phyloP scores from a whole-genome alignment of 495 filamentous ascomycete genomes.

The Xylaria acuta region DNA sequence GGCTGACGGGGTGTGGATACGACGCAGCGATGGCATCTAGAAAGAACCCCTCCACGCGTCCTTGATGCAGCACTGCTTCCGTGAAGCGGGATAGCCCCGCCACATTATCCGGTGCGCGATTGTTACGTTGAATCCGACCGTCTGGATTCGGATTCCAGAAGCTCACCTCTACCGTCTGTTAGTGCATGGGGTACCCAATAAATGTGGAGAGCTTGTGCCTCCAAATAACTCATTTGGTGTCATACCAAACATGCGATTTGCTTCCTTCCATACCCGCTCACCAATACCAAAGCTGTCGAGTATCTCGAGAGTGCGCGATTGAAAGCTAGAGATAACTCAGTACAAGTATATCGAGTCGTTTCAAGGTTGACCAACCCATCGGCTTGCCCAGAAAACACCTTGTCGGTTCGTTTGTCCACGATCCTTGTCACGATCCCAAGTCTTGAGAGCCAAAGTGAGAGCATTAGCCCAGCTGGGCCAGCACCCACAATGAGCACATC shows the following conservation, averaged over 20 bases:
- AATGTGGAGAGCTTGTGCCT: not conserved
- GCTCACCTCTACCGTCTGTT: slow-evolving; percentile 44
- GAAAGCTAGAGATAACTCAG: slow-evolving; percentile 33
- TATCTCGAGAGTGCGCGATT: slow-evolving; percentile 64
- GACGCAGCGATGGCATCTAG: slow-evolving; percentile 52
- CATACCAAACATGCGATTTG: slow-evolving; percentile 55
- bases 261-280: slow-evolving; percentile 64
- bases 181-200: not conserved
- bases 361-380: slow-evolving; percentile 59
- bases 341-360: not conserved
- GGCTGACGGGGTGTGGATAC: slow-evolving; percentile 37
- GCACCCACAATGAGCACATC: slow-evolving; percentile 68
- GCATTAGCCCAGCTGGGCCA: slow-evolving; percentile 67
- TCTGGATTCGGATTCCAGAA: slow-evolving; percentile 55
- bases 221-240: not conserved
- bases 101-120: slow-evolving; percentile 56
- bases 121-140: slow-evolving; percentile 57
- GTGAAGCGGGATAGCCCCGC: slow-evolving; percentile 56
- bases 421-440: slow-evolving; percentile 64
- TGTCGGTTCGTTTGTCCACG: slow-evolving; percentile 64
- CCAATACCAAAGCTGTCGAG: slow-evolving; percentile 71
- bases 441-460: slow-evolving; percentile 65
- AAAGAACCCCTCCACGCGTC: slow-evolving; percentile 61
- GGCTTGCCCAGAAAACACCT: slow-evolving; percentile 64
- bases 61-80: slow-evolving; percentile 61